Base-by-base conservation (phyloP, 2,329 filamentous ascomycete genomes). In the Fonsecaea pedrosoi region DNA sequence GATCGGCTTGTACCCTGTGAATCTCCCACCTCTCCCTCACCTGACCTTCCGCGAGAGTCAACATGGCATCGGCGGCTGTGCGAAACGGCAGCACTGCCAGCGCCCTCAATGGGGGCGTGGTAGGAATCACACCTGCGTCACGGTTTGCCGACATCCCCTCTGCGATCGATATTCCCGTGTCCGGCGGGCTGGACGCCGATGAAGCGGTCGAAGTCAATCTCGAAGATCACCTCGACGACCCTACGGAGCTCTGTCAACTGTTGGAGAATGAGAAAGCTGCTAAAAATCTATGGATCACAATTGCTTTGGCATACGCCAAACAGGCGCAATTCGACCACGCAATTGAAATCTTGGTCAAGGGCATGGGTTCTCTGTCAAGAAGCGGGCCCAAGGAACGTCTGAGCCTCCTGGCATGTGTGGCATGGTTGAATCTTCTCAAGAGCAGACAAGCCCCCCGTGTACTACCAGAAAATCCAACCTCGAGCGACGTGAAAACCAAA, bases 261-360 rank as follows among this genome's bases (percentile, higher is more conserved):
- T 88, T 99, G 70, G 94, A 99, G 81, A 96, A 95, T 75, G 96
- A 99, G 79, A 89, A 90, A 75, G 94, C 93, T 15, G 90, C 92
- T 42, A 93, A 94, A 74, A 92, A 90, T 60, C 96, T 96, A 73
- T 99, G 96, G 96, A 94, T 99, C 84, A 94, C 92, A n/a, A 95
- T 98, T 72, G 92, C 96, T 50, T 85, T 98, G 66, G 94, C 94
- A 56, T 99, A 99, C 76, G 94, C 95, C 48, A 99, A 98, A 82
- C 92, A 97, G 81, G 89, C 90, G 76, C 96, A 96, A 81, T 87
- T 95, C 69, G 94, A 97, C 76, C 91, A 95, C 81, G 88, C 88
- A 60, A 86, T 90, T 68, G 87, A 90, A 69, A 88, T 90, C 62
- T 79, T 90, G 72, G 87, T 89, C 58, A 90, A 92, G 74, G 92